phyloP scores from a whole-genome alignment of 2,329 filamentous ascomycete genomes.

The Drechslerella coelobrocha region DNA sequence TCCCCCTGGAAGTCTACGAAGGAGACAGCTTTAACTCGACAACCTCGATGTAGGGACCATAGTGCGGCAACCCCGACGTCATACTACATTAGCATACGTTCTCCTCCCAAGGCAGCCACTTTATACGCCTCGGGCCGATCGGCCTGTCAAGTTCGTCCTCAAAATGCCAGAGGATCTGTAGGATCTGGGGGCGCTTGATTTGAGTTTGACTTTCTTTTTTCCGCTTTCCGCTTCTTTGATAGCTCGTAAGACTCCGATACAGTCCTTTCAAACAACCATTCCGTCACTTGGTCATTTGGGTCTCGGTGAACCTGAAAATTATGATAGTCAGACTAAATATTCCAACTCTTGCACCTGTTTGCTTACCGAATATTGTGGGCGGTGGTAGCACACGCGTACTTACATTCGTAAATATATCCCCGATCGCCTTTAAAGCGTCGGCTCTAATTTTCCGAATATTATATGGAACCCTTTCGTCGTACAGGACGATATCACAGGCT shows the following conservation, averaged over 20 bases:
- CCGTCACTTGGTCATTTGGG: slow-evolving; percentile 26
- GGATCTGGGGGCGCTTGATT: slow-evolving; percentile 6
- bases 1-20: no score
- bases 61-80: no score
- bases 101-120: background rate
- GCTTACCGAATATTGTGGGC: background rate
- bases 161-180: slow-evolving; percentile 12
- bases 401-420: slow-evolving; percentile 23
- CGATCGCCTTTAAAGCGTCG: slow-evolving; percentile 20
- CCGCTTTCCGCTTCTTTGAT: slow-evolving; percentile 13
- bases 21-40: no score
- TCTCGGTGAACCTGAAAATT: slow-evolving; percentile 23
- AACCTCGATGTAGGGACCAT: no score
- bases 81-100: background rate
- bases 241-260: slow-evolving; percentile 38
- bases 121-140: background rate
- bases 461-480: slow-evolving; percentile 11
- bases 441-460: slow-evolving; percentile 10
- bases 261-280: slow-evolving; percentile 33
- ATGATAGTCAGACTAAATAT: background rate
- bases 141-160: background rate
- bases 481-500: slow-evolving; percentile 30
- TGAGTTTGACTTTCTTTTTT: slow-evolving; percentile 7
- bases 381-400: background rate
- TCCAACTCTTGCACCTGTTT: background rate